phyloP scores from a whole-genome alignment of 1,284 basidiomycete genomes.

The Ganoderma boninense region DNA sequence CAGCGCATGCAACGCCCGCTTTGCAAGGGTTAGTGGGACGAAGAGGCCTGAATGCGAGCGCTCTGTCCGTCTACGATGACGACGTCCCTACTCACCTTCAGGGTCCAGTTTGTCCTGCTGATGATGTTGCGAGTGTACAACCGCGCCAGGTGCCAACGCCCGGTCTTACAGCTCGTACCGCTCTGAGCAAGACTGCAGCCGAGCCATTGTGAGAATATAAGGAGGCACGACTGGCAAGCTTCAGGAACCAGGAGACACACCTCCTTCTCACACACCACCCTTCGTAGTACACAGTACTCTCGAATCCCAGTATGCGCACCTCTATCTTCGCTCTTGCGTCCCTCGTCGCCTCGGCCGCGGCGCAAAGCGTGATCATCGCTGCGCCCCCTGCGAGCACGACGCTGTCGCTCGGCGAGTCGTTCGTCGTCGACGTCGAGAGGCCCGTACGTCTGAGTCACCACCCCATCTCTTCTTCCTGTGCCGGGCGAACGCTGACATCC shows the following conservation, averaged over 20 bases:
- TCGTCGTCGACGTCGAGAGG: constrained; percentile 27
- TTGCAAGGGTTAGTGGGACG: not conserved
- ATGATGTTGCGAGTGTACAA: not conserved
- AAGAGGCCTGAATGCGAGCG: not conserved
- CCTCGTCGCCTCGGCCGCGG: constrained; percentile 10
- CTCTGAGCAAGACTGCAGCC: not conserved
- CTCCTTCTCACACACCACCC: not conserved
- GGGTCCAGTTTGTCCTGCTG: not conserved
- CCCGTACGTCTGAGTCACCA: constrained; percentile 12
- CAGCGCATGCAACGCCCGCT: not conserved
- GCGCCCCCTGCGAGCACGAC: constrained; percentile 20
- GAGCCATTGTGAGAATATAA: not conserved
- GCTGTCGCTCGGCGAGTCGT: constrained; percentile 18
- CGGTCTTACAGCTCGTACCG: not conserved
- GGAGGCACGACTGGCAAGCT: not conserved
- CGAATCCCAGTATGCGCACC: not conserved
- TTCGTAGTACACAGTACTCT: not conserved
- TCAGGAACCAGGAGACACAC: not conserved
- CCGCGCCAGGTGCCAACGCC: not conserved
- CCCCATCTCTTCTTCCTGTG: too few species aligned
- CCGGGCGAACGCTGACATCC: not conserved
- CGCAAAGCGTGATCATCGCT: constrained; percentile 20
- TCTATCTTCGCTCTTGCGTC: constrained; percentile 13
- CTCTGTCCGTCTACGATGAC: not conserved
- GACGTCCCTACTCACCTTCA: not conserved